Evolutionary conservation across 352 stramenopile species (phyloP), one percentile per base, ranked within the genome.

Genomic region (Lagenidium giganteum): DNA sequence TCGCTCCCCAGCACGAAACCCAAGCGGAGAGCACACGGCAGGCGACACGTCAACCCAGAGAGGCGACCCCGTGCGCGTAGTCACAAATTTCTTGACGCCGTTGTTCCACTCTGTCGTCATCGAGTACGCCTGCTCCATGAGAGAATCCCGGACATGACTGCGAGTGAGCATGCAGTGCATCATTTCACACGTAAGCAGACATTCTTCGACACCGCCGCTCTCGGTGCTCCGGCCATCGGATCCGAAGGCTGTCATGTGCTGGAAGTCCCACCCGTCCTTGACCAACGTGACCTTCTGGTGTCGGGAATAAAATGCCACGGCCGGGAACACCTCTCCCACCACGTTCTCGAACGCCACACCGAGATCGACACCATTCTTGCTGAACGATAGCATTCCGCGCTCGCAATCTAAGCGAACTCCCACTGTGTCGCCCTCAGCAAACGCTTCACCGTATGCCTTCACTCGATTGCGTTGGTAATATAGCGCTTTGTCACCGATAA

Each of bases 401-500:
- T 95, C 83, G 25, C 83, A 88, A 53, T 95, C 83, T 14, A 95
- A 47, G 2, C 47, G 72, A 5, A 88, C 70, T 1, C 81, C 81
- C 23, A 97, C 83, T 23, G 75, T 61, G 42, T 97, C 88, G 0
- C 82, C 83, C 59, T 92, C 72, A 0, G 53, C 57, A 51, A 93
- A 97, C 3, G 42, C 49, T 17, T 86, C 76, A 6, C 88, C 87
- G 35, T 92, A 97, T n/a, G 81, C 52, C n/a, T 80, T 87, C 8
- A 95, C 36, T 16, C 96, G 97, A 33, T 91, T 95, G 20, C 95
- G 72, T 47, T 98, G 94, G 54, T 99, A 96, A 62, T 98, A 99
- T 8, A 99, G 70, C 18, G 95, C 94, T 55, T 97, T 91, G 35
- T 98, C 97, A 0, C 95, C 96, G 45, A 99, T 99, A 44, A 96